Percentiles rank a stretch among this genome's conserved stretches.
Evolutionary conservation across 2,329 filamentous ascomycete genomes (phyloP).

Genomic region (Aspergillus melleus): DNA sequence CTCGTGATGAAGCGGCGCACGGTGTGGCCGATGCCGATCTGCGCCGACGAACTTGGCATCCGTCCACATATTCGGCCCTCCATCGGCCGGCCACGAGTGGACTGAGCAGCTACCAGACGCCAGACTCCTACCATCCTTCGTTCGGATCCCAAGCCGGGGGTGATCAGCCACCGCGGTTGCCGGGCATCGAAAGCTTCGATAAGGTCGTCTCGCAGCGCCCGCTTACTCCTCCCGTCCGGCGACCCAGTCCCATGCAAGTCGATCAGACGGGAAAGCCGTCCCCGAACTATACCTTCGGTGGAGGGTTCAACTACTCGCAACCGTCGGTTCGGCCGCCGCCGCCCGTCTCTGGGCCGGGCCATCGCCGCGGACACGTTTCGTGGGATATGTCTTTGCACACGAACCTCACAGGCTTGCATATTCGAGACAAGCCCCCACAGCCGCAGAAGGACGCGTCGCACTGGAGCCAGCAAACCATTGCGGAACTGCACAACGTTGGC

Average conservation of each 20-base stretch:
- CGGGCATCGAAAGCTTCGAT: constrained; percentile 91
- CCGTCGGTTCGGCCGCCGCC: constrained; percentile 39
- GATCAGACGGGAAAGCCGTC: constrained; percentile 53
- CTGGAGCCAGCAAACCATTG: constrained; percentile 47
- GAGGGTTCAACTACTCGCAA: constrained; percentile 36
- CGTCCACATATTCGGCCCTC: constrained; percentile 64
- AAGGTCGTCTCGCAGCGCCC: constrained; percentile 63
- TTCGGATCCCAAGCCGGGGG: constrained; percentile 53
- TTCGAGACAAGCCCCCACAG: constrained; percentile 36
- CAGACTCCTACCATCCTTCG: constrained; percentile 61
- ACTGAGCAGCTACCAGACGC: constrained; percentile 72
- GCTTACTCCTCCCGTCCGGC: constrained; percentile 62
- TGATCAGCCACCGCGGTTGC: constrained; percentile 67
- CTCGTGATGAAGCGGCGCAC: constrained; percentile 35
- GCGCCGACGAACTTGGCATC: constrained; percentile 88
- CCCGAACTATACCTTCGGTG: constrained; percentile 30
- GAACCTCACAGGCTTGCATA: constrained; percentile 45
- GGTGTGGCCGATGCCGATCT: constrained; percentile 67
- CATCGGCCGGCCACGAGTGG: constrained; percentile 68
- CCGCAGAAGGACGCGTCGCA: constrained; percentile 37
- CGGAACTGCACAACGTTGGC: constrained; percentile 41
- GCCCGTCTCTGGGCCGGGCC: constrained; percentile 45
- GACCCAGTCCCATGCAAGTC: constrained; percentile 74
- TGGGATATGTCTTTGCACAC: constrained; percentile 50
- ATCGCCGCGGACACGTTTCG: constrained; percentile 48